Percentiles rank a stretch among this genome's conserved stretches.
phyloP scores from a whole-genome alignment of 2,329 filamentous ascomycete genomes.

The Fusarium metavorans region DNA sequence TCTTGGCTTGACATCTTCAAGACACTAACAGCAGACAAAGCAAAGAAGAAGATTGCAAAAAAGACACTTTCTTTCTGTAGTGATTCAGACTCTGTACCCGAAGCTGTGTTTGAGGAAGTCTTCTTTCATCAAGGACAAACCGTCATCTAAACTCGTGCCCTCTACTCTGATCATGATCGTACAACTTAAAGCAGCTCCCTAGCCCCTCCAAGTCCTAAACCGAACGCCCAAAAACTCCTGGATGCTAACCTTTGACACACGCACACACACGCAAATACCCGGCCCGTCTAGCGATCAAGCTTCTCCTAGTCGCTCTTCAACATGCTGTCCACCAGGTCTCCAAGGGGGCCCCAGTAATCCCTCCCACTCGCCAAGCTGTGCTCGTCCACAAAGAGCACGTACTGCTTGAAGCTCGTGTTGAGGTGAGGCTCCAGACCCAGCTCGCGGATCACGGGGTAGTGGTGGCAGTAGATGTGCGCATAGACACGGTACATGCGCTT shows the following conservation, averaged over 20 bases:
- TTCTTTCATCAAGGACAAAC: not conserved
- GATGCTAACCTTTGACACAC: conserved; percentile 20
- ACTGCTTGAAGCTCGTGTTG: conserved; percentile 99
- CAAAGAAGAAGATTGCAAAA: not conserved
- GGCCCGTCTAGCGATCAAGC: conserved; percentile 18
- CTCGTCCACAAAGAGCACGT: conserved; percentile 98
- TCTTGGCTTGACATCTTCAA: not conserved
- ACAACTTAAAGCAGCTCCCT: conserved; percentile 32
- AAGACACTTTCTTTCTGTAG: not conserved
- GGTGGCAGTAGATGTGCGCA: conserved; percentile 99
- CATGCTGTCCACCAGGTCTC: conserved; percentile 98
- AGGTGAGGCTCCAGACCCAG: conserved; percentile 96
- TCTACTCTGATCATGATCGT: conserved; percentile 31
- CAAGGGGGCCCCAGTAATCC: conserved; percentile 96
- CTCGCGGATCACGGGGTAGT: conserved; percentile 96
- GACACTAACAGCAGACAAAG: not conserved
- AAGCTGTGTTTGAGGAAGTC: not conserved
- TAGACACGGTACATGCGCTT: conserved; percentile 99
- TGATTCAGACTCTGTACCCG: not conserved
- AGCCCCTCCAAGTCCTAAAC: conserved; percentile 15
- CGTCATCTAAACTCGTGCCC: not conserved
- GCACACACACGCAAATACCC: not conserved
- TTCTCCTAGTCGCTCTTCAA: conserved; percentile 82
- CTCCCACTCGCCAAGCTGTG: conserved; percentile 91
- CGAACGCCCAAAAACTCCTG: conserved; percentile 39